Percentiles rank a stretch among this genome's conserved stretches.
Conservation (phyloP, 2,329 filamentous ascomycete species). For the Myriosclerotinia curreyana region DNA sequence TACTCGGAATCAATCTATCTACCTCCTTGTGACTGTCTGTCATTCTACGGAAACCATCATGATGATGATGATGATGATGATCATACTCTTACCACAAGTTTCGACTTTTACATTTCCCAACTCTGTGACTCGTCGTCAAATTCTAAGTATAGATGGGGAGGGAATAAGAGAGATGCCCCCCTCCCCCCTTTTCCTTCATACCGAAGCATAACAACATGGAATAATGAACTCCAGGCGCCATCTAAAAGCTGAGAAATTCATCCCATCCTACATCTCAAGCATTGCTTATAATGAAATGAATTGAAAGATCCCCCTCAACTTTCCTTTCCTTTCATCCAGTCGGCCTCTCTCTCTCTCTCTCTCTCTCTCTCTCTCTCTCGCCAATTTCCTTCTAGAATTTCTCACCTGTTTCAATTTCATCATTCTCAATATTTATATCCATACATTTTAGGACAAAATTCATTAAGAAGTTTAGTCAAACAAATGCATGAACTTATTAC, state of each 20-base stretch:
- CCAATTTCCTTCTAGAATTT: neutral
- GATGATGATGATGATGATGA: no score
- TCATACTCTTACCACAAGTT: no score
- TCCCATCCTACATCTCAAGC: neutral
- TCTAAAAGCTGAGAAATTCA: neutral
- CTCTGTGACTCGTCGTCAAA: no score
- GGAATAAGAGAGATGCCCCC: no score
- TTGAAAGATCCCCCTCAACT: neutral
- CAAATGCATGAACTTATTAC: constrained; percentile 11
- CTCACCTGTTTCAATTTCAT: constrained; percentile 1
- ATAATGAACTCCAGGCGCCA: neutral
- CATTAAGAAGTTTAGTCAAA: constrained; percentile 14
- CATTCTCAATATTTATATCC: constrained; percentile 14
- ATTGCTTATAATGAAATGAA: neutral
- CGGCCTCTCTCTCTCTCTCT: no score
- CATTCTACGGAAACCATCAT: no score
- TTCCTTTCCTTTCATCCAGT: neutral
- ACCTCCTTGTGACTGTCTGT: no score
- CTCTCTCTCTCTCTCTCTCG: neutral
- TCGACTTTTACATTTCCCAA: no score
- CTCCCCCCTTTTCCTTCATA: no score
- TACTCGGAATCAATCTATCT: no score
- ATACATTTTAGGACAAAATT: constrained; percentile 2
- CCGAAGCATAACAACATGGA: no score
- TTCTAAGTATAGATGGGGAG: no score